Conservation (phyloP, 805 yeast species). For the Yamadazyma paraphyllophila region DNA sequence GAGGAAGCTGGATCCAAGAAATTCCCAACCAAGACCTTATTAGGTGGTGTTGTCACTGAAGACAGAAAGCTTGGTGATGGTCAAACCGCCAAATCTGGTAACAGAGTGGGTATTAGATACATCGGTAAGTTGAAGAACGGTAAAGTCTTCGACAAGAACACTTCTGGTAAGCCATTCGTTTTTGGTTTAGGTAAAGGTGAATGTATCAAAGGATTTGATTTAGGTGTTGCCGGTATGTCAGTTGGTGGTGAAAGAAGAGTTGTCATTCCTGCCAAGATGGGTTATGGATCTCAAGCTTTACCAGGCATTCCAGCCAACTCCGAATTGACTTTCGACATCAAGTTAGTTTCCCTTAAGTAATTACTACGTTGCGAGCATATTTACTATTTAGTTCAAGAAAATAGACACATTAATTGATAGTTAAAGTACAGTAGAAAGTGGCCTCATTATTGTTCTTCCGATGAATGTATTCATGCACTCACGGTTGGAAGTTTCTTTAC, state of each 20-base stretch:
- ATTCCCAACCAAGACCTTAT: conserved; percentile 71
- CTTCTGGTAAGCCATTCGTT: conserved; percentile 91
- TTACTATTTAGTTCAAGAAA: not conserved
- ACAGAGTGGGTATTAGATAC: conserved; percentile 94
- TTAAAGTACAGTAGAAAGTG: too few relatives aligned
- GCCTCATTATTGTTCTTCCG: too few relatives aligned
- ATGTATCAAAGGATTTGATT: conserved; percentile 98
- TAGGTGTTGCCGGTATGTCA: conserved; percentile 98
- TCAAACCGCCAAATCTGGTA: conserved; percentile 79
- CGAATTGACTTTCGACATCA: conserved; percentile 93
- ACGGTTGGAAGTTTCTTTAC: too few relatives aligned
- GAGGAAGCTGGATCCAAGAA: conserved; percentile 31
- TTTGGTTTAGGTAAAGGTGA: conserved; percentile 95
- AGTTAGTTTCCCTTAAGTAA: conserved; percentile 85
- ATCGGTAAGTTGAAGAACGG: conserved; percentile 97
- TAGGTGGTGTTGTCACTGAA: conserved; percentile 92
- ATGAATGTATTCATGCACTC: too few relatives aligned
- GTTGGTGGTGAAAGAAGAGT: conserved; percentile 99
- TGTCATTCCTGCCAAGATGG: conserved; percentile 92
- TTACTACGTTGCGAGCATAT: not conserved
- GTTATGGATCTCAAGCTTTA: conserved; percentile 88
- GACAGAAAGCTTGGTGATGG: conserved; percentile 91
- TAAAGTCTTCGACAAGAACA: conserved; percentile 94
- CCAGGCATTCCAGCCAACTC: conserved; percentile 99
- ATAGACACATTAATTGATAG: too few relatives aligned